These are phyloP conservation scores for Pleurotus citrinopileatus DNA, from an alignment of 768 basidiomycete genomes.

Conservation along the genomic window DNA sequence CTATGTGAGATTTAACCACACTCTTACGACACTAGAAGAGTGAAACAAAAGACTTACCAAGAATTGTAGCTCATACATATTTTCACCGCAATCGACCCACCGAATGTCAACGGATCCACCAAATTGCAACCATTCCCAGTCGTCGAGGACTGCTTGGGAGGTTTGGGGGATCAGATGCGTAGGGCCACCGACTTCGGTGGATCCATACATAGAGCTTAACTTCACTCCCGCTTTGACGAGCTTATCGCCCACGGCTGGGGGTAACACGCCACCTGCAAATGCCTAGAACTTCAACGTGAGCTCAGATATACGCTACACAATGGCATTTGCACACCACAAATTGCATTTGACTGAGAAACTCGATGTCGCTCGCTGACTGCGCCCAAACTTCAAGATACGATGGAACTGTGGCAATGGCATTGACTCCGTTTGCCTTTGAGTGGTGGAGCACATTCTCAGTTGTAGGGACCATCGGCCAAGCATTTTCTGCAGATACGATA, in stretches of 20 bases:
- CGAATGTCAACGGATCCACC: slow-evolving; percentile 18
- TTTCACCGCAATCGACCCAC: slow-evolving; percentile 29
- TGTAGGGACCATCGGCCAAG: slow-evolving; percentile 33
- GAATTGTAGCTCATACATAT: slow-evolving; percentile 28
- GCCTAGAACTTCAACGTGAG: not conserved
- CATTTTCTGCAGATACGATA: slow-evolving; percentile 15
- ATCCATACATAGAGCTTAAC: not conserved
- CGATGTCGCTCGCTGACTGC: slow-evolving; percentile 21
- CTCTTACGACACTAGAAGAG: not conserved
- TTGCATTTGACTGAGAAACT: slow-evolving; percentile 20
- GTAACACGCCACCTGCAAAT: not conserved
- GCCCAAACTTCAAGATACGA: slow-evolving; percentile 36
- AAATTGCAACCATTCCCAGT: slow-evolving; percentile 28
- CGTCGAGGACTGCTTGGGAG: slow-evolving; percentile 17
- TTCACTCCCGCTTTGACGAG: not conserved
- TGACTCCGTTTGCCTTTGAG: slow-evolving; percentile 22
- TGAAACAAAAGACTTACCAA: slow-evolving; percentile 16
- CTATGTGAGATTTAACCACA: too few relatives aligned
- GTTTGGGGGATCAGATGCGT: slow-evolving; percentile 14
- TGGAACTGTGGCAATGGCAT: slow-evolving; percentile 32
- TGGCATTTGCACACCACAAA: slow-evolving; percentile 18
- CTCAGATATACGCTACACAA: not conserved
- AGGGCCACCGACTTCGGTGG: slow-evolving; percentile 30
- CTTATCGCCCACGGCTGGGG: not conserved
- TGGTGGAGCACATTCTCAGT: slow-evolving; percentile 36